These are phyloP conservation scores for Tetracladium maxilliforme DNA, from an alignment of 2,329 filamentous ascomycete species.

Conservation along the genomic window DNA sequence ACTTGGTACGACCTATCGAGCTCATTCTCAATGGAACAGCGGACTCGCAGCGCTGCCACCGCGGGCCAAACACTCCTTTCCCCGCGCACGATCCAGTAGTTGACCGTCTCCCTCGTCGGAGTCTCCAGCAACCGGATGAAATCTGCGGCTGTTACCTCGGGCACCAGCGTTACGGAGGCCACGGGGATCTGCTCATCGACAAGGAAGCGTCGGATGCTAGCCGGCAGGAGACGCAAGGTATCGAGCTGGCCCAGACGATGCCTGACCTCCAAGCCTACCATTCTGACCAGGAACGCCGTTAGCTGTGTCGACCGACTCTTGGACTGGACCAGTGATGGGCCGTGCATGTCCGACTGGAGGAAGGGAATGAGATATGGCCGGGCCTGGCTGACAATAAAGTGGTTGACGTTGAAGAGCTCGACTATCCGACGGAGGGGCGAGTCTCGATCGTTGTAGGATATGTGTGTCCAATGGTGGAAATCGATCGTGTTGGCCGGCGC, in stretches of 20 bases:
- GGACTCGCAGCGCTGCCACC: conserved; percentile 63
- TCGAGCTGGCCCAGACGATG: conserved; percentile 75
- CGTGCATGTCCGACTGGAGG: conserved; percentile 66
- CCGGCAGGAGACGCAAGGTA: conserved; percentile 57
- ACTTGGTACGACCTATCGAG: conserved; percentile 75
- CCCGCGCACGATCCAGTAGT: conserved; percentile 75
- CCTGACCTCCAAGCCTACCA: conserved; percentile 62
- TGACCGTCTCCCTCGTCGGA: conserved; percentile 58
- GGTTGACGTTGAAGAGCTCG: conserved; percentile 62
- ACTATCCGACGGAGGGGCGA: conserved; percentile 46
- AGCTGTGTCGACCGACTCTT: conserved; percentile 41
- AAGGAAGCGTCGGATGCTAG: conserved; percentile 57
- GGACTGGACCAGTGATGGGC: conserved; percentile 47
- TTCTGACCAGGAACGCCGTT: conserved; percentile 44
- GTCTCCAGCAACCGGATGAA: conserved; percentile 71
- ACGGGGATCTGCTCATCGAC: conserved; percentile 74
- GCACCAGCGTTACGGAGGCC: conserved; percentile 67
- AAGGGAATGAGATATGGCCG: conserved; percentile 83
- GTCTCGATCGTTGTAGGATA: conserved; percentile 35
- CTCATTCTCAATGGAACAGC: conserved; percentile 78
- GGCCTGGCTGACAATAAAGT: conserved; percentile 89
- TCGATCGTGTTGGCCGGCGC: conserved; percentile 29
- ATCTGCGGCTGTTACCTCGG: conserved; percentile 58
- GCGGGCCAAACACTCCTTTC: conserved; percentile 88
- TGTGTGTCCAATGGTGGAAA: conserved; percentile 38